Base-by-base conservation (phyloP, 2,329 filamentous ascomycete species). In the Nemania sp. region DNA sequence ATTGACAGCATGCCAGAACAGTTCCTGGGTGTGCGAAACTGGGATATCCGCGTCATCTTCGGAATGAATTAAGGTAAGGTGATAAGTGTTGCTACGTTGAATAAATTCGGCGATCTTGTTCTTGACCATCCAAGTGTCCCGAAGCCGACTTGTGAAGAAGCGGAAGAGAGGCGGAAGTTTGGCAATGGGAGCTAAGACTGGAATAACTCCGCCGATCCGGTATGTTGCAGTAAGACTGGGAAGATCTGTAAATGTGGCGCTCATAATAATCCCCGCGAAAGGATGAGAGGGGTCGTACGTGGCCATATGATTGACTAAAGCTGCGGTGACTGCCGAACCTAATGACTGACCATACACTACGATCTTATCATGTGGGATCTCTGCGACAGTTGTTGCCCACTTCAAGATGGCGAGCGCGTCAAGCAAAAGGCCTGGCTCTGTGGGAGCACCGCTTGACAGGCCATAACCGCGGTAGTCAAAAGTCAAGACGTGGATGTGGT, bases 401-500 rank as follows among this genome's bases (percentile, higher is more conserved):
- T 81, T 70, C 2, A 75, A 75, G 2, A 84, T 66, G 0, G 79
- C 70, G 0, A 79, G 60, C 1, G 80, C 82, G 62, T 87, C 83
- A 1, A 65, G 66, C 11, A 82, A 68, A 1, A 86, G 68, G 0
- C 83, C 82, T 1, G 63, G 42, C 64, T 86, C 83, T 0, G 80
- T 81, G 0, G 82, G 82, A 5, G 66, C 63, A 2, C 82, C 82
- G 0, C 70, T 77, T 45, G 77, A 81, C 6, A 63, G 51, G 1
- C 84, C 83, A 59, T 81, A 87, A 1, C 84, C 83, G 5, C 83
- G 76, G 61, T 86, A 86, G 67, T 87, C 83, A 48, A 87, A 77
- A 1, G 80, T 75, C 7, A 86, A 63, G 31, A 80, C 74, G 60
- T 87, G 81, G 2, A 83, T 80, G 33, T 78, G 80, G 17, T 71